Conservation (phyloP, 176 grass and related monocot species). For the Thalia dealbata region DNA sequence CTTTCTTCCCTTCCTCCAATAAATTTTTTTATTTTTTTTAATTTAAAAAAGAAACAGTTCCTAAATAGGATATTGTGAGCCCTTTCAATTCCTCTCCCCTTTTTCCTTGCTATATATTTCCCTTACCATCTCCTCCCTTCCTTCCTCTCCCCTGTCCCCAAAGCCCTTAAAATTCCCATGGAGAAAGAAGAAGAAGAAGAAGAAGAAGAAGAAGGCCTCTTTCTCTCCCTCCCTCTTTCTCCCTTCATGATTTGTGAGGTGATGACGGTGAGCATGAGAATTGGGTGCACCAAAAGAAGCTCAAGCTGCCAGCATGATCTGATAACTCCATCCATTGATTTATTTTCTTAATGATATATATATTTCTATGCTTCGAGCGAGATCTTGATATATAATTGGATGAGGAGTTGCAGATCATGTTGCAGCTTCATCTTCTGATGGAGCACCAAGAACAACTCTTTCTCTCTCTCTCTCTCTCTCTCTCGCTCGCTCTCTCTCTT, state of each 20-base stretch:
- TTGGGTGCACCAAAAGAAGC: constrained; percentile 17
- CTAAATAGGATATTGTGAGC: background rate
- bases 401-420: constrained; percentile 15
- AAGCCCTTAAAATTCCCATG: too few species aligned
- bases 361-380: background rate
- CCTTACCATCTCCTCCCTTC: background rate
- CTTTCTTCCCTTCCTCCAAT: background rate
- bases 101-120: background rate
- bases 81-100: background rate
- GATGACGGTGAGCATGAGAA: background rate
- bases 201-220: background rate
- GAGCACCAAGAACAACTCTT: background rate
- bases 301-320: constrained; percentile 27
- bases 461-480: background rate
- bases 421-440: constrained; percentile 21
- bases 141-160: background rate
- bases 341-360: background rate
- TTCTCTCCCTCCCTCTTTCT: too few species aligned
- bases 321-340: background rate
- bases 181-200: too few species aligned
- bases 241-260: background rate
- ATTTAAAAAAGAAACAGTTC: background rate
- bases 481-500: background rate
- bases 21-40: background rate
- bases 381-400: background rate